phyloP scores from a whole-genome alignment of 805 yeast genomes.

The Cyberlindnera euphorbiiphila region DNA sequence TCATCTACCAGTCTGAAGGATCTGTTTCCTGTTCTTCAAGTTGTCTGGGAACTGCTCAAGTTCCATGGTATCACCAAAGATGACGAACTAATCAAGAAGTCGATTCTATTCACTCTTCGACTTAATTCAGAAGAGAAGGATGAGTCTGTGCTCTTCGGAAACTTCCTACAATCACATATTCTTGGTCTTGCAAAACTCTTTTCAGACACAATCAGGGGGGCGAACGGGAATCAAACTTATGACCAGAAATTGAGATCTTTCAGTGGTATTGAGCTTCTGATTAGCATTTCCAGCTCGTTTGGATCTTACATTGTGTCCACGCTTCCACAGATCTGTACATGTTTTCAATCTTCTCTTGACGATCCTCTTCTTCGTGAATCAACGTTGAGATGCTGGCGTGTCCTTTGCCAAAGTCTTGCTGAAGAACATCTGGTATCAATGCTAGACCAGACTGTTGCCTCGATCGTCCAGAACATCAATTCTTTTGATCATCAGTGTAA shows the following conservation, averaged over 20 bases:
- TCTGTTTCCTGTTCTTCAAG: slow-evolving; percentile 26
- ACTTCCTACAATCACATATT: slow-evolving; percentile 52
- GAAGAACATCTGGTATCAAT: slow-evolving; percentile 58
- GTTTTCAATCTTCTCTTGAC: slow-evolving; percentile 76
- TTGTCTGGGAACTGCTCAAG: slow-evolving; percentile 42
- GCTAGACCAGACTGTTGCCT: slow-evolving; percentile 69
- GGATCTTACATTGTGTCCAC: slow-evolving; percentile 58
- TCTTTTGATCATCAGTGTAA: slow-evolving; percentile 47
- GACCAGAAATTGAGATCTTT: slow-evolving; percentile 69
- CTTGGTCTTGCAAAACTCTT: slow-evolving; percentile 75
- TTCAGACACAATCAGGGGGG: slow-evolving; percentile 73
- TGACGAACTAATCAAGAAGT: slow-evolving; percentile 27
- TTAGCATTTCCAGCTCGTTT: slow-evolving; percentile 37
- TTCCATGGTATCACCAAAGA: slow-evolving; percentile 33
- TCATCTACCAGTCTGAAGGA: slow-evolving; percentile 27
- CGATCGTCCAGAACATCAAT: slow-evolving; percentile 65
- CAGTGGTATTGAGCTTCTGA: slow-evolving; percentile 67
- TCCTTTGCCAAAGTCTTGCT: slow-evolving; percentile 53
- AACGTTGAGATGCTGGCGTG: slow-evolving; percentile 66
- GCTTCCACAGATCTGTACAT: slow-evolving; percentile 80
- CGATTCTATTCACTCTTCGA: slow-evolving; percentile 39
- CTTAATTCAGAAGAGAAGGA: slow-evolving; percentile 15
- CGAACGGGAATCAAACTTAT: slow-evolving; percentile 66
- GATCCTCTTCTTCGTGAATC: slow-evolving; percentile 53
- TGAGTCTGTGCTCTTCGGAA: slow-evolving; percentile 30